phyloP scores from a whole-genome alignment of 768 basidiomycete genomes.

The Lactarius indigo region DNA sequence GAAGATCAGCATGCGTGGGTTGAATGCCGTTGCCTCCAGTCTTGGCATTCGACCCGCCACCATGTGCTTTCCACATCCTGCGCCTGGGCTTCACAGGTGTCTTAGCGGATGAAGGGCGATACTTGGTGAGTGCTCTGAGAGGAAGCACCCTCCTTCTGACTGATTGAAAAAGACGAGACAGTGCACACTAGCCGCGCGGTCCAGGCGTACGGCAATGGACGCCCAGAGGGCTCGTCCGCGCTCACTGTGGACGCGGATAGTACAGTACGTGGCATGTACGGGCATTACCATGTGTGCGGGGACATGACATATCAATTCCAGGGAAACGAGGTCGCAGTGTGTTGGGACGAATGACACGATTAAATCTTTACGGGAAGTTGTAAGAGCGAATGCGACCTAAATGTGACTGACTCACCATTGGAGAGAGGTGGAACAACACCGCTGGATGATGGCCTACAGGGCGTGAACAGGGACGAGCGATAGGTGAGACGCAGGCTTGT shows the following conservation, averaged over 20 bases:
- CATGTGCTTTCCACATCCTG: background rate
- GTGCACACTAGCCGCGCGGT: constrained; percentile 7
- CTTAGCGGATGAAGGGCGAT: background rate
- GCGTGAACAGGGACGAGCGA: background rate
- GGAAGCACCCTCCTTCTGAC: background rate
- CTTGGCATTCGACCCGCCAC: background rate
- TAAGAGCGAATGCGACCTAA: background rate
- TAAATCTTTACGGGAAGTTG: constrained; percentile 10
- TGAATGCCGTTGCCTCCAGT: constrained; percentile 9
- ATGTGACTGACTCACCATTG: too few relatives aligned
- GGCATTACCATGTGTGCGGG: constrained; percentile 13
- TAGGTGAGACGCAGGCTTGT: background rate
- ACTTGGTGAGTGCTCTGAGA: constrained; percentile 1
- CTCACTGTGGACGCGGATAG: constrained; percentile 1
- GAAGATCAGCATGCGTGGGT: background rate
- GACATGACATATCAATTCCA: constrained; percentile 6
- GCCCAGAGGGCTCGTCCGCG: constrained; percentile 4
- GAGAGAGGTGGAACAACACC: background rate
- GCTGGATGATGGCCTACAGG: background rate
- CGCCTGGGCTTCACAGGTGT: background rate
- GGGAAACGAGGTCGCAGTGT: constrained; percentile 12
- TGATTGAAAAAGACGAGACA: constrained; percentile 11
- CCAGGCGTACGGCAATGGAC: constrained; percentile 4
- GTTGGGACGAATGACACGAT: constrained; percentile 14
- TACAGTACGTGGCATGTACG: constrained; percentile 15